Evolutionary conservation across 306 rosid species (phyloP), one percentile per base, ranked within the genome.

Genomic region (Canavalia ensiformis): DNA sequence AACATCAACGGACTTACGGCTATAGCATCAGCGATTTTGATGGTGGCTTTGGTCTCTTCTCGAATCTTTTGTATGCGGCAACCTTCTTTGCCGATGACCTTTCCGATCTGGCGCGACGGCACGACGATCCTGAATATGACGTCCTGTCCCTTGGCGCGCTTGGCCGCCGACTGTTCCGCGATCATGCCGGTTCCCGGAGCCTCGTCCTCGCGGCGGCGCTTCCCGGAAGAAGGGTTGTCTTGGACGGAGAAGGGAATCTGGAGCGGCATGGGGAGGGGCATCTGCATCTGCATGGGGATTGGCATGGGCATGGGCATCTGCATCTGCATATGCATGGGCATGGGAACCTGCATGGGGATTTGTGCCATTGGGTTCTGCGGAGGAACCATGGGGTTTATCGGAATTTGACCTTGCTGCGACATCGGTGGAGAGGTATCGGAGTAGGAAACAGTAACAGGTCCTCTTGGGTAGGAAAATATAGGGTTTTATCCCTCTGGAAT

Each of bases 1-100:
- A 74, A 4, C 11, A 65, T 8, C 37, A 10, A 4, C 2, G 31
- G 37, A 80, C 88, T 77, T 85, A 95, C 97, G 5, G 91, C 91
- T 12, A 92, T 78, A 18, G 97, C 90, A 72, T 95, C 97, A 1
- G 98, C 97, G 54, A 95, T 92, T 80, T 95, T 95, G 84, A 95
- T 85, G 11, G 89, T 88, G 30, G 97, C 99, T 75, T 72, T 90
- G 46, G 97, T 88, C 3, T 76, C 89, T 78, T 92, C 97, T 1
- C 99, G 97, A 84, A 95, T 92, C 91, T 70, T 95, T 88, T 89
- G 95, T 11, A 95, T 91, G 77, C 97, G 89, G 71, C 90, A 90
- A 37, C 99, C 99, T 55, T 89, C 95, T 80, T 91, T 95, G 13
- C 99, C 99, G 8, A 95, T 95, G 39, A 95, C 99, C 88, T 95